These are phyloP conservation scores for Beta lomatogona DNA, from an alignment of 179 eudicot genomes.

Conservation along the genomic window DNA sequence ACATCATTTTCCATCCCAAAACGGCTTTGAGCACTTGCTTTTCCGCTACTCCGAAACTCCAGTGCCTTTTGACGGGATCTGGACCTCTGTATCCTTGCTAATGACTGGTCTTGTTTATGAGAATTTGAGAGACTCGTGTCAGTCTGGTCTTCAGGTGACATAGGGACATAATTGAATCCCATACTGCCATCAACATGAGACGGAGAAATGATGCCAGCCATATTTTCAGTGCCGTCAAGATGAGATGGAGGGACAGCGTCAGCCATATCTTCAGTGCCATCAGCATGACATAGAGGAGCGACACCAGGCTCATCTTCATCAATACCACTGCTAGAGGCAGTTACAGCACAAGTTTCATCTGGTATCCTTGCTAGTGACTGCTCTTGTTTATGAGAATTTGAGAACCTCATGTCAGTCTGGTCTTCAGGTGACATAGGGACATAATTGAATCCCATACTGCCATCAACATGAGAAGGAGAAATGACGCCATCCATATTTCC, in stretches of 20 bases:
- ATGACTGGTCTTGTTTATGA: slow-evolving; percentile 44
- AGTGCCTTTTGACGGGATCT: slow-evolving; percentile 91
- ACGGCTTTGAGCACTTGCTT: slow-evolving; percentile 46
- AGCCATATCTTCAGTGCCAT: slow-evolving; percentile 35
- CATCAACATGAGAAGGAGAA: slow-evolving; percentile 25
- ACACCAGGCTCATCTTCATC: slow-evolving; percentile 39
- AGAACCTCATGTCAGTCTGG: slow-evolving; percentile 36
- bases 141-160: slow-evolving; percentile 53
- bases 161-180: slow-evolving; percentile 39
- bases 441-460: slow-evolving; percentile 29
- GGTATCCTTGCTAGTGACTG: slow-evolving; percentile 55
- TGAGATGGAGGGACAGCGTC: slow-evolving; percentile 26
- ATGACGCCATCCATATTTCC: slow-evolving; percentile 21
- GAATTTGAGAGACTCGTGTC: slow-evolving; percentile 34
- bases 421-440: slow-evolving; percentile 58
- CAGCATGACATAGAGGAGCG: slow-evolving; percentile 23
- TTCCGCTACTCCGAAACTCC: slow-evolving; percentile 71
- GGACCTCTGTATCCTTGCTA: slow-evolving; percentile 70
- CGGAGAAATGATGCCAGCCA: slow-evolving; percentile 18
- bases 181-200: slow-evolving; percentile 20
- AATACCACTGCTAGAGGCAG: slow-evolving; percentile 36
- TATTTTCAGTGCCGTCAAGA: slow-evolving; percentile 31
- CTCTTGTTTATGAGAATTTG: slow-evolving; percentile 37
- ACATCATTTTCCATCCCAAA: slow-evolving; percentile 34
- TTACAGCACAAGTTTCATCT: slow-evolving; percentile 37